Base-by-base conservation (phyloP, 1,284 basidiomycete species). In the Leccinum subrobustum region DNA sequence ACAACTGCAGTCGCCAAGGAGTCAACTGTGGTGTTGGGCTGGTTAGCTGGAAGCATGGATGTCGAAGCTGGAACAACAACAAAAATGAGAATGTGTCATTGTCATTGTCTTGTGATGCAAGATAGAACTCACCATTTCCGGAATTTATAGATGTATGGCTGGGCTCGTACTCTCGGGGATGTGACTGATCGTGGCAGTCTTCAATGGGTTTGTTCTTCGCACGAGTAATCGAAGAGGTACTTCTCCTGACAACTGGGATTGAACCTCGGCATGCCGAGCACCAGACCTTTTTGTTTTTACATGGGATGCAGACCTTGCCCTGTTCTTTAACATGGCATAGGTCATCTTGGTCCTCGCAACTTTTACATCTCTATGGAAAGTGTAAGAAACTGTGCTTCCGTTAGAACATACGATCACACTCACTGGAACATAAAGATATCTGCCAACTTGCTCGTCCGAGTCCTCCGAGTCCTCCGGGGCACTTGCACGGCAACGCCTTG, bases 221-320 rank as follows among this genome's bases (percentile, higher is more conserved):
- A 12, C 5, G 33, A 12, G 12, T 33, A 33, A 20, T 29, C 25
- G 20, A 27, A 14, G 47, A 23, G 8, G 20, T 50, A 11, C 14
- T 20, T n/a, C 31, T 33, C 25, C 27, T 56, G 25, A 61, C 18
- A 8, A 52, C 42, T 3, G 1, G 48, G 8, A 7, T 18, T 12
- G n/a, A 29, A 5, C 25, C 23, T 29, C 20, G 33, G 12, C 42
- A 42, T 18, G 61, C 61, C 1, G 60, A 62, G 8, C 61, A 62
- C 6, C 47, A 5, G 5, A 6, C 3, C 20, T 52, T 62, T 7
- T 14, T 9, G 14, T 23, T 5, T 9, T 18, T 39, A 20, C 61
- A 62, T 2, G 55, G 52, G 3, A 18, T 54, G 12, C 53, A 54
- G 33, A 20, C 35, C 35, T 16, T 8, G 14, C 35, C 53, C 6